These are phyloP conservation scores for Neurospora sp. DNA, from an alignment of 495 filamentous ascomycete genomes.

Conservation along the genomic window DNA sequence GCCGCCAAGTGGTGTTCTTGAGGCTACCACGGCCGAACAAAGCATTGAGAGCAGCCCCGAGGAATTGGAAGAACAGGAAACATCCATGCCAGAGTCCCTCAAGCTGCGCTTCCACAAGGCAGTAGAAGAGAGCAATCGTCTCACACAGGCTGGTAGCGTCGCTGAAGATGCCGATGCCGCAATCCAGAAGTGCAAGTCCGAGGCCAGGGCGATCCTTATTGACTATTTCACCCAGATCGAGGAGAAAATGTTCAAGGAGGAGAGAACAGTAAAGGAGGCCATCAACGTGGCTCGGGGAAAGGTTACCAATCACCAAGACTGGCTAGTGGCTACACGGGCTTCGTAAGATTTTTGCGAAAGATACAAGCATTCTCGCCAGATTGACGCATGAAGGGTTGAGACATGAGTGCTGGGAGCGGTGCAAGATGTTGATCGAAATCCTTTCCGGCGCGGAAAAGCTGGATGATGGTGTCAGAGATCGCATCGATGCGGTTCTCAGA, in stretches of 20 bases:
- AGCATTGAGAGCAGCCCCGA: background rate
- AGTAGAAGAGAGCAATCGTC: background rate
- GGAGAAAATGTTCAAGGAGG: background rate
- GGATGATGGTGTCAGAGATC: background rate
- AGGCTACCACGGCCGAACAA: background rate
- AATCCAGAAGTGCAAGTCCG: background rate
- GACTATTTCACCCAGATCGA: background rate
- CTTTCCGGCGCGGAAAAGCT: background rate
- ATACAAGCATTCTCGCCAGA: background rate
- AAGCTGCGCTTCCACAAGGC: background rate
- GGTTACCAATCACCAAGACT: background rate
- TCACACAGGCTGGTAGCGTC: background rate
- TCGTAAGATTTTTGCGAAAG: background rate
- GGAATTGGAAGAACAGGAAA: background rate
- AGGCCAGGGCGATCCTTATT: background rate
- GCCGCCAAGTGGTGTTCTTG: background rate
- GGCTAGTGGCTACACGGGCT: background rate
- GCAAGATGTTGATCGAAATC: background rate
- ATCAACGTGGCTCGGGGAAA: background rate
- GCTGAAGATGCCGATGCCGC: background rate
- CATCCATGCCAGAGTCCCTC: background rate
- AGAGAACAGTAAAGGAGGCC: background rate
- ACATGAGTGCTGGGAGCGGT: too few species aligned
- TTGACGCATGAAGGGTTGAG: background rate
- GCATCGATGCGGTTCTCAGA: background rate